Conservation (phyloP, 192 early-diverging fungal genomes). For the Pilaira anomala region DNA sequence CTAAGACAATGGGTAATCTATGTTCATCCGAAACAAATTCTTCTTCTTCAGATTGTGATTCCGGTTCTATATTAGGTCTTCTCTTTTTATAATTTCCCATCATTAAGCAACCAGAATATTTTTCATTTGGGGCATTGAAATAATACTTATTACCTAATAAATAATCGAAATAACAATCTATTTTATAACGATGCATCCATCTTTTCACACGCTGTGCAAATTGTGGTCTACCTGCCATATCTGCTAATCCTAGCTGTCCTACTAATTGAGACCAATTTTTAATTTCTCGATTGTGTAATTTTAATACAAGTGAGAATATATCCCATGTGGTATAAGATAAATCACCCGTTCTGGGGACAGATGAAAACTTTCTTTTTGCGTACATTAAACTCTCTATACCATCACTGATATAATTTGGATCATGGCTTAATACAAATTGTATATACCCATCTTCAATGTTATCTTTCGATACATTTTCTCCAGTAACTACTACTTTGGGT, state of each 20-base stretch:
- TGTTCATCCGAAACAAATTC: conserved; percentile 9
- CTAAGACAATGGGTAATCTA: conserved; percentile 8
- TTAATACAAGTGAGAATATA: conserved; percentile 30
- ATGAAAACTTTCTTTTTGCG: conserved; percentile 31
- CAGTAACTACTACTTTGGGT: neutral
- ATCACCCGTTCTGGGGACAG: conserved; percentile 36
- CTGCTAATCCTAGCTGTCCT: conserved; percentile 35
- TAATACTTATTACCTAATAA: conserved; percentile 32
- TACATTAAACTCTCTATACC: conserved; percentile 35
- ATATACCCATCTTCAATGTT: conserved; percentile 38
- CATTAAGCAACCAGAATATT: conserved; percentile 35
- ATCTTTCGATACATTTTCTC: conserved; percentile 23
- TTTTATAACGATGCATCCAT: conserved; percentile 44
- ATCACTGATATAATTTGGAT: conserved; percentile 28
- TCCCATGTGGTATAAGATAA: conserved; percentile 37
- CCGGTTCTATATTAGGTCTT: neutral
- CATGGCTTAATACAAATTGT: conserved; percentile 37
- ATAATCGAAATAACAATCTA: conserved; percentile 42
- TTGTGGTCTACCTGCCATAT: conserved; percentile 33
- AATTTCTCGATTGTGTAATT: conserved; percentile 36
- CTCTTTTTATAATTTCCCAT: conserved; percentile 39
- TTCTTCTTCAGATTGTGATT: conserved; percentile 15
- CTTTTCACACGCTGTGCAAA: conserved; percentile 42
- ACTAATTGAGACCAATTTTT: conserved; percentile 44
- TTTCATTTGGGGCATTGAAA: conserved; percentile 25